A percentile compares a stretch with the other conserved stretches of the same genome.
Evolutionary conservation across 768 basidiomycete species (phyloP).

Genomic region (Cystofilobasidium bisporidii): DNA sequence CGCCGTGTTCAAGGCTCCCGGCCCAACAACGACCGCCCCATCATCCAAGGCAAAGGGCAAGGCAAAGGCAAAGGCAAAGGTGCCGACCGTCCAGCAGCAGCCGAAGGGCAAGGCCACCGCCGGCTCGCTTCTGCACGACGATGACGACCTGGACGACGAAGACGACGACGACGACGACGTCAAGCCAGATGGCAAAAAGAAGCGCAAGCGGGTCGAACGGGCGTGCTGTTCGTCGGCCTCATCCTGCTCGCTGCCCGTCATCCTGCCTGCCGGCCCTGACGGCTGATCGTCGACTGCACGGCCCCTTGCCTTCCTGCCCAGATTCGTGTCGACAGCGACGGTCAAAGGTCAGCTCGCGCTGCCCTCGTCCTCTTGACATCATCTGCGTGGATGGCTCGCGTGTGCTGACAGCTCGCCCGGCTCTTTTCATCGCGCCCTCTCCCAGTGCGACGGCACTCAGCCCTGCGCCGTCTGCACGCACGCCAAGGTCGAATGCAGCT

Average conservation of each 20-base stretch:
- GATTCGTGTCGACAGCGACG: background rate
- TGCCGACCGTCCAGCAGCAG: no score
- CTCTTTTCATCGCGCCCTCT: background rate
- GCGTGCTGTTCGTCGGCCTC: background rate
- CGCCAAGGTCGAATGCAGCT: background rate
- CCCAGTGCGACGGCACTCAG: background rate
- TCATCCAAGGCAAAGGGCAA: no score
- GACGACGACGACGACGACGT: background rate
- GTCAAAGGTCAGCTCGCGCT: background rate
- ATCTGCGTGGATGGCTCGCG: background rate
- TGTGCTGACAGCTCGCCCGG: background rate
- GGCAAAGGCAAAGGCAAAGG: background rate
- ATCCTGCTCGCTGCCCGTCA: background rate
- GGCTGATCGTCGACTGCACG: no score
- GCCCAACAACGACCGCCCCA: no score
- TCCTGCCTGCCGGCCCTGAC: background rate
- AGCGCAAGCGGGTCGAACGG: slow-evolving; percentile 6
- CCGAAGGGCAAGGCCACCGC: background rate
- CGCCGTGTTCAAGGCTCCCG: no score
- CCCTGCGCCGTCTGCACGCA: slow-evolving; percentile 1
- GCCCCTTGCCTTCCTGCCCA: background rate
- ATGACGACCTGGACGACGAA: background rate
- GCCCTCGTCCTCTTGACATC: background rate
- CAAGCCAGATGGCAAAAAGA: background rate
- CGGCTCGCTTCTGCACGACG: background rate